Evolutionary conservation across 2,329 filamentous ascomycete genomes (phyloP), one percentile per base, ranked within the genome.

Genomic region (Neonectria sp.): DNA sequence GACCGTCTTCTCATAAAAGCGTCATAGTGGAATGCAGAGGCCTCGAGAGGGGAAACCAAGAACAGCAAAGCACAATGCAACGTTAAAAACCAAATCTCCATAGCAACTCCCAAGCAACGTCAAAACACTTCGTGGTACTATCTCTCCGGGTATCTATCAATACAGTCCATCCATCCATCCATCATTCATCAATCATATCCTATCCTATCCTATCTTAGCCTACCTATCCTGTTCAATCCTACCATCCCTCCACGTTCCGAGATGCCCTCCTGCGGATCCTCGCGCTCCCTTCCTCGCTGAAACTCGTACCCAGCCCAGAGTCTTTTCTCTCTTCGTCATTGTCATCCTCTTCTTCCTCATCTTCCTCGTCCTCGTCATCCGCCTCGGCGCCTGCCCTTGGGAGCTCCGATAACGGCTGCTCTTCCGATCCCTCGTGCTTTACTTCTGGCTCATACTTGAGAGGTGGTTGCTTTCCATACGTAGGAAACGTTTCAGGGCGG

Each of bases 251-350:
- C 6, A 35, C 59, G 17, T 68, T 72, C 8, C 76, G 77, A 12
- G 78, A 80, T 27, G 66, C 61, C 55, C 81, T 74, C 46, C 76
- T 76, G 46, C 81, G 79, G 24, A 82, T 66, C 27, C 71, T 77
- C 12, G 72, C 72, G 15, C 73, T 71, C 2, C 79, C 78, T 40
- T 77, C 80, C 46, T 84, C 83, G 67, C 82, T 84, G 66, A 81
- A 86, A 68, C 88, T 89, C 29, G 88, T 90, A 4, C 88, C 88
- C 63, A 87, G 76, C 0, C 87, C 88, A 21, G 83, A 86, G 71
- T 87, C 85, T 9, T 79, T 80, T 37, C 65, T 77, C 31, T 72
- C 71, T 40, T 43, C 53, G 55, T 74, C 65, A 8, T 79, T 80
- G n/a, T 76, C 77, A 9, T 65, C 33, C 4, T 53, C 61, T 12